Conservation (phyloP, 2,329 filamentous ascomycete species). For the Dactylellina cionopaga region DNA sequence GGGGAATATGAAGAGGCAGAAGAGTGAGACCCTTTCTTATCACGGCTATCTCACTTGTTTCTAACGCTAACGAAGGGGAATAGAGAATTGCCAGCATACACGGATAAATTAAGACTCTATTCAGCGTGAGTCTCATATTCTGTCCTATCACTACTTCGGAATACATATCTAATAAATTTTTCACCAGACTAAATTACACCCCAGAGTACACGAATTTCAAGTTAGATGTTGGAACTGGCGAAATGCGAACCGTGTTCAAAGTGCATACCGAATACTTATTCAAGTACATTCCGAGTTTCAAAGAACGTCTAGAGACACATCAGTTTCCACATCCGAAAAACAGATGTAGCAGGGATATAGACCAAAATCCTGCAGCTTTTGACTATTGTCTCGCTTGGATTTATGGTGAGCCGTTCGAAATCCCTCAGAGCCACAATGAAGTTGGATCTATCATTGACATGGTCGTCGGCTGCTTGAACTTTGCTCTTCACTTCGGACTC, state of each 20-base stretch:
- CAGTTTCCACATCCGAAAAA: background rate
- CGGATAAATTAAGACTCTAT: background rate
- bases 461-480: background rate
- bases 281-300: background rate
- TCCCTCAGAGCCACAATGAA: background rate
- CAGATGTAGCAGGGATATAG: background rate
- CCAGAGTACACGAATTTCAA: background rate
- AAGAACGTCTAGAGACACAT: background rate
- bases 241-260: background rate
- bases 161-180: background rate
- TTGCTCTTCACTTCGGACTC: background rate
- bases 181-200: constrained; percentile 9
- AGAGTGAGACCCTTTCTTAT: too few relatives aligned
- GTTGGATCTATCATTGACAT: background rate
- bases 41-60: too few relatives aligned
- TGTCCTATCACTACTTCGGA: background rate
- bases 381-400: constrained; percentile 25
- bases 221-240: constrained; percentile 2
- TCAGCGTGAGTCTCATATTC: background rate
- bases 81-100: background rate
- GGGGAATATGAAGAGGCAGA: too few relatives aligned
- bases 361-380: constrained; percentile 7
- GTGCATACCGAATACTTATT: background rate
- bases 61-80: too few relatives aligned
- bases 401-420: constrained; percentile 19